Conservation (phyloP, 805 yeast species). For the Saccharomycopsis sp. region DNA sequence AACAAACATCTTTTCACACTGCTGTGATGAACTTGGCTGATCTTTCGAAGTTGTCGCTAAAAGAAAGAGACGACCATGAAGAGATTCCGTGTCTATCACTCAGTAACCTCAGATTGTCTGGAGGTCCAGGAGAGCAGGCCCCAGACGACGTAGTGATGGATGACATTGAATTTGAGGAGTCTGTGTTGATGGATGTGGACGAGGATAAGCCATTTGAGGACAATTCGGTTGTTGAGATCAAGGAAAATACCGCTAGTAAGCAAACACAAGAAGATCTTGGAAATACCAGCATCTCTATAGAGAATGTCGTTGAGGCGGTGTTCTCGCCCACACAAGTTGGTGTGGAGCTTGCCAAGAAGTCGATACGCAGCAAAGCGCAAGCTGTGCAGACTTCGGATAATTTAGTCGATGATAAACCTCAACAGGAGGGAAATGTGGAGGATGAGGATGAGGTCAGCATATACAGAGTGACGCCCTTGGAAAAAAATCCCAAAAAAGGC, state of each 20-base stretch:
- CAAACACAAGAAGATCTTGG: neutral
- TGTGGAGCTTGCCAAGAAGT: slow-evolving; percentile 12
- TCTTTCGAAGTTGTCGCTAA: slow-evolving; percentile 1
- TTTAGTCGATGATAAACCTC: neutral
- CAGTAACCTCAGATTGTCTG: neutral
- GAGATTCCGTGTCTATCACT: neutral
- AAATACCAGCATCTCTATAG: neutral
- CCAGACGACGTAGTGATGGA: neutral
- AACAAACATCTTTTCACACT: no score
- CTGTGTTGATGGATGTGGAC: neutral
- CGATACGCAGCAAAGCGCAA: slow-evolving; percentile 3
- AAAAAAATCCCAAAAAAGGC: neutral
- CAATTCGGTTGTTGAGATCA: neutral
- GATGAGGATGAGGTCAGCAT: neutral
- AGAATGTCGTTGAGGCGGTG: slow-evolving; percentile 1
- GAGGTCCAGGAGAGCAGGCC: neutral
- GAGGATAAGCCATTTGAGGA: neutral
- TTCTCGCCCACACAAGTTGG: slow-evolving; percentile 20
- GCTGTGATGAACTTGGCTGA: neutral
- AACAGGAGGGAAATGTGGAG: neutral
- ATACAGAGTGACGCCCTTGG: neutral
- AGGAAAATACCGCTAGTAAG: neutral
- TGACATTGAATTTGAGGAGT: neutral
- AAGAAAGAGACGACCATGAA: slow-evolving; percentile 2
- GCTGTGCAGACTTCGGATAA: neutral